Percentiles rank a stretch among this genome's conserved stretches.
phyloP scores from a whole-genome alignment of 164 flowering plant genomes.

The Vitis vinifera region ASM3070453v1 NC_081816.1:939001-939500 shows the following conservation, averaged over 20 bases:
- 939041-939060: constrained; percentile 48
- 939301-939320: neutral
- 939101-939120: constrained; percentile 31
- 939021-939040: constrained; percentile 26
- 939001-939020: constrained; percentile 47
- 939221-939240: neutral
- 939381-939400: no score
- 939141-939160: constrained; percentile 4
- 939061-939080: constrained; percentile 81
- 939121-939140: constrained; percentile 24
- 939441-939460: no score
- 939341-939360: no score
- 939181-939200: neutral
- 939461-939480: no score
- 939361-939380: no score
- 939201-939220: constrained; percentile 16
- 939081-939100: constrained; percentile 39
- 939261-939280: constrained; percentile 3
- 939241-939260: constrained; percentile 18
- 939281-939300: constrained; percentile 12
- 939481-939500: no score
- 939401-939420: no score
- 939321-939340: no score
- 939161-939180: neutral
- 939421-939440: no score